These are phyloP conservation scores for Pulveroboletus sp. DNA, from an alignment of 768 basidiomycete genomes.

Conservation along the genomic window DNA sequence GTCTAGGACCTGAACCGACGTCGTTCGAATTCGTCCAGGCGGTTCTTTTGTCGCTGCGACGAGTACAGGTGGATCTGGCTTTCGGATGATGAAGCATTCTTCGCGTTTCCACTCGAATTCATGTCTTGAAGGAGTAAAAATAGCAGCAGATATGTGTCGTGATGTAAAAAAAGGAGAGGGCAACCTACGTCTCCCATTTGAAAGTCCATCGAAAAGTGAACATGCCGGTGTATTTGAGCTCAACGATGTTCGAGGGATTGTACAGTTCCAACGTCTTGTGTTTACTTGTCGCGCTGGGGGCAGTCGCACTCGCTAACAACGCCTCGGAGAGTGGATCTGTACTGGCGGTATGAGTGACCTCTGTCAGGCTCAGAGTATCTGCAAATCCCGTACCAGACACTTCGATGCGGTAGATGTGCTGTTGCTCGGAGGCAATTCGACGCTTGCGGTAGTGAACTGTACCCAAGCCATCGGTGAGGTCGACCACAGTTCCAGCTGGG, in stretches of 20 bases:
- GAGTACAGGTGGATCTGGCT: conserved; percentile 83
- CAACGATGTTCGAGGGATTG: conserved; percentile 67
- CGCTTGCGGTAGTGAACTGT: conserved; percentile 69
- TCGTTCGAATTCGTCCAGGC: conserved; percentile 57
- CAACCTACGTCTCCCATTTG: conserved; percentile 75
- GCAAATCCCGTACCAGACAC: conserved; percentile 50
- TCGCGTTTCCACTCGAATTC: conserved; percentile 85
- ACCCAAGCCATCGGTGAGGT: conserved; percentile 64
- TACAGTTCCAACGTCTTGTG: conserved; percentile 68
- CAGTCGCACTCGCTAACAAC: conserved; percentile 62
- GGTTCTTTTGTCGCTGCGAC: conserved; percentile 79
- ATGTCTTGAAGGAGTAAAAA: conserved; percentile 42
- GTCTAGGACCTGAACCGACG: conserved; percentile 72
- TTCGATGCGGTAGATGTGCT: conserved; percentile 54
- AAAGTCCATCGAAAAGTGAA: conserved; percentile 75
- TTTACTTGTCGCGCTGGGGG: conserved; percentile 63
- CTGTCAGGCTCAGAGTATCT: not conserved
- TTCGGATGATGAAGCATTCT: conserved; percentile 76
- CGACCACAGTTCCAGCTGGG: conserved; percentile 47
- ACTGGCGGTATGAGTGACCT: not conserved
- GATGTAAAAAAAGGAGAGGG: not conserved
- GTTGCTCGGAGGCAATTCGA: conserved; percentile 41
- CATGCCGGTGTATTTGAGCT: conserved; percentile 70
- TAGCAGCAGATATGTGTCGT: conserved; percentile 42
- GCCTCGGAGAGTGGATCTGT: conserved; percentile 71